Evolutionary conservation across 108 stramenopile species (phyloP).

Genomic region (Tribonema minus): DNA sequence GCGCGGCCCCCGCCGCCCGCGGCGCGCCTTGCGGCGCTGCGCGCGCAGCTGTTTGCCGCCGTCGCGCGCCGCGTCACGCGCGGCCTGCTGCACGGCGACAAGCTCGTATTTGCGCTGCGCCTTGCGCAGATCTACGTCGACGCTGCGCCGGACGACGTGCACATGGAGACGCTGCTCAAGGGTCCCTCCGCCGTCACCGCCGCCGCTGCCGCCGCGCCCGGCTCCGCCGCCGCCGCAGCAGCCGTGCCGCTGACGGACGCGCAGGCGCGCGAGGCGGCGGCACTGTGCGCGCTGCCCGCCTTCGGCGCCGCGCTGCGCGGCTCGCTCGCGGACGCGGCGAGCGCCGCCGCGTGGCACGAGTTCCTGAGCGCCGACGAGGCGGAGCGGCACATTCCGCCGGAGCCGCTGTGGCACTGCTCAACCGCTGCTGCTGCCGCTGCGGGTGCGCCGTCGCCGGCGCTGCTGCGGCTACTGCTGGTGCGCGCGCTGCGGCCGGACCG

Average conservation of each 20-base stretch:
- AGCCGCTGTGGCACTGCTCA: background rate
- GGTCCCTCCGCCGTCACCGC: background rate
- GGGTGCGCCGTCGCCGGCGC: constrained; percentile 1
- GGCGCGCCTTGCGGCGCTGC: constrained; percentile 61
- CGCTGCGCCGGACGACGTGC: constrained; percentile 32
- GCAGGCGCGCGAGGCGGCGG: constrained; percentile 28
- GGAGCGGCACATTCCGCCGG: constrained; percentile 11
- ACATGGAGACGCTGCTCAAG: constrained; percentile 22
- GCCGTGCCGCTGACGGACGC: constrained; percentile 1
- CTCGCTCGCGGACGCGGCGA: background rate
- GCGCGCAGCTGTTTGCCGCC: constrained; percentile 67
- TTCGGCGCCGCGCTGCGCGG: constrained; percentile 5
- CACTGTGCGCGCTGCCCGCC: constrained; percentile 27
- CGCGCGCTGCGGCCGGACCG: constrained; percentile 80
- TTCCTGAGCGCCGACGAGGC: constrained; percentile 25
- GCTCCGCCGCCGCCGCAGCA: background rate
- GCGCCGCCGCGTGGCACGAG: constrained; percentile 10
- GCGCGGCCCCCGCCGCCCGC: background rate
- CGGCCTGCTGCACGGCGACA: constrained; percentile 79
- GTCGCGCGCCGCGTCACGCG: constrained; percentile 77
- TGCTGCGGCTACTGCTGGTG: constrained; percentile 43
- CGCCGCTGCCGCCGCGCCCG: background rate
- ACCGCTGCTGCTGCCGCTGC: background rate
- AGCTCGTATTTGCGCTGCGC: constrained; percentile 80
- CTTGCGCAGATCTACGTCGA: constrained; percentile 68